Conservation (phyloP, 306 rosid genomes). For the Glycyrrhiza uralensis region DNA sequence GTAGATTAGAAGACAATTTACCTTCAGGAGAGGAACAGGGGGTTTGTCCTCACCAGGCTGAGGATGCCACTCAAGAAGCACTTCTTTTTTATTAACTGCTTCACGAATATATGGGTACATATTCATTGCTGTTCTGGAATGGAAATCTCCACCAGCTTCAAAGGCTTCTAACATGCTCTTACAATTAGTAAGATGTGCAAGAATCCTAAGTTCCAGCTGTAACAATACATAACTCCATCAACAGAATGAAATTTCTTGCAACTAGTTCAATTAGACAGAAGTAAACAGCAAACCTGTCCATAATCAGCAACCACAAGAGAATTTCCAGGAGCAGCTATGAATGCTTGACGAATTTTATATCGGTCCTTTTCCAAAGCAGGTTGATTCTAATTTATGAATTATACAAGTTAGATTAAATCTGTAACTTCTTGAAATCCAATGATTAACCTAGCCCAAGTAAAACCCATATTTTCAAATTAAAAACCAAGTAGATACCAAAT, state of each 20-base stretch:
- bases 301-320: slow-evolving; percentile 96
- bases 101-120: slow-evolving; percentile 93
- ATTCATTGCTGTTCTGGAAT: slow-evolving; percentile 98
- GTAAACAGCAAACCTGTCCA: slow-evolving; percentile 75
- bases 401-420: slow-evolving; percentile 17
- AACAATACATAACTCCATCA: slow-evolving; percentile 36
- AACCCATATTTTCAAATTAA: background rate
- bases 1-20: slow-evolving; percentile 29
- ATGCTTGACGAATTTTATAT: slow-evolving; percentile 96
- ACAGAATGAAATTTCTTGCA: slow-evolving; percentile 17
- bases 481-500: background rate
- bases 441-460: background rate
- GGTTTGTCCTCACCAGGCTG: slow-evolving; percentile 96
- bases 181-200: slow-evolving; percentile 93
- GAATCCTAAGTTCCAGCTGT: slow-evolving; percentile 98
- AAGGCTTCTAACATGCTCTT: slow-evolving; percentile 97
- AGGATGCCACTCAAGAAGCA: slow-evolving; percentile 98
- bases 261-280: slow-evolving; percentile 8
- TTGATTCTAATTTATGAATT: slow-evolving; percentile 66
- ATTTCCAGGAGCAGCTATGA: slow-evolving; percentile 90
- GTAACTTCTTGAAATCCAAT: background rate
- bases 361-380: slow-evolving; percentile 99
- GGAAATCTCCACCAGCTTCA: slow-evolving; percentile 96
- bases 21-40: slow-evolving; percentile 95
- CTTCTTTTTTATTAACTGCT: slow-evolving; percentile 63